phyloP scores from a whole-genome alignment of 768 basidiomycete genomes.

The Tephrocybe rancida region DNA sequence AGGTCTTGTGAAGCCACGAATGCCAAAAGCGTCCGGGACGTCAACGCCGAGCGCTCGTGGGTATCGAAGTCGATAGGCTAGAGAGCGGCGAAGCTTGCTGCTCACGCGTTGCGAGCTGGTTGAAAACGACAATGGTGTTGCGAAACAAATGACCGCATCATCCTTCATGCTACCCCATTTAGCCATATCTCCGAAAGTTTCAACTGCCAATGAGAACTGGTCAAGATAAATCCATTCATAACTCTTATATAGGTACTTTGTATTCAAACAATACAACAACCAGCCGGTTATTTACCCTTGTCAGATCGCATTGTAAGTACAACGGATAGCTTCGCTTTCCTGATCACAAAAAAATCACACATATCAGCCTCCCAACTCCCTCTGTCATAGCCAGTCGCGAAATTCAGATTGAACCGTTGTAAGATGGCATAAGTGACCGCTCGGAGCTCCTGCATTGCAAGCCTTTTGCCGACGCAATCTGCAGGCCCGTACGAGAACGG shows the following conservation, averaged over 20 bases:
- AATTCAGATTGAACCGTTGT: conserved; percentile 30
- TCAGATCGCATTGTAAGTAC: background rate
- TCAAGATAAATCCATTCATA: no score
- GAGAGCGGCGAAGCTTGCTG: no score
- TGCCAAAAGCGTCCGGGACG: no score
- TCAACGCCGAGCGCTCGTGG: no score
- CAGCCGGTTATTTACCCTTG: no score
- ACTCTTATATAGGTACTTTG: no score
- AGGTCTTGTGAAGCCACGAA: no score
- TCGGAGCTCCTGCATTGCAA: conserved; percentile 38
- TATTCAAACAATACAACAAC: background rate
- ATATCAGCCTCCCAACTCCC: conserved; percentile 28
- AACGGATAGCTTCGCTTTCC: conserved; percentile 31
- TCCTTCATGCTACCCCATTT: background rate
- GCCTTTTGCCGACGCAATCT: conserved; percentile 48
- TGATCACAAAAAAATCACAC: conserved; percentile 31
- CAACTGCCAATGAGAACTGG: no score
- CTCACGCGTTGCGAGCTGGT: no score
- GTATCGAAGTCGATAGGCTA: no score
- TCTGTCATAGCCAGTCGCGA: conserved; percentile 25
- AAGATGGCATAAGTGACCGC: conserved; percentile 28
- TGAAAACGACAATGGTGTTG: background rate
- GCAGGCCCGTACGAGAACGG: conserved; percentile 48
- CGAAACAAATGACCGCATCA: background rate
- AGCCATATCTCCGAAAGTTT: background rate